Base-by-base conservation (phyloP, 108 stramenopile genomes). In the Pseudonitzschia delicatissima region DNA sequence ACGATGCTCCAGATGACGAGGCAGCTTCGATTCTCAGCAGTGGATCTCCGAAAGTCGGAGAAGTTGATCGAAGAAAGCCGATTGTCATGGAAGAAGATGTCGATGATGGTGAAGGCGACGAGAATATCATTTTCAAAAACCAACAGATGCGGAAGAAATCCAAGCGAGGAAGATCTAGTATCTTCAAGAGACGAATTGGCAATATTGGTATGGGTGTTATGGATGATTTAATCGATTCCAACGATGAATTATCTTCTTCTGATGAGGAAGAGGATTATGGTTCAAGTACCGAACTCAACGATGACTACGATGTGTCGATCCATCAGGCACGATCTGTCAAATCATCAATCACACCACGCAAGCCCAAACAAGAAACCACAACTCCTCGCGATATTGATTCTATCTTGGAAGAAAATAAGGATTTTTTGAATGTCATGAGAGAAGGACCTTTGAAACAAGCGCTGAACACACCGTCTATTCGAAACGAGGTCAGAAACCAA, bases 211-310 rank as follows among this genome's bases (percentile, higher is more conserved):
- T 55, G 53, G 39, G 20, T 7, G 37, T 61, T 5, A 61, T 61
- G 60, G 39, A 61, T 35, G 60, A 61, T 61, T 26, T 61, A 37
- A 61, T 61, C 26, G 60, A 61, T 39, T 35, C 37, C 18, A 61
- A 61, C 23, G 60, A 5, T 2, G 39, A 33, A 61, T 37, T 42
- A 21, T 39, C 36, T 33, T 61, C 60, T 6, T 35, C 37, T 36
- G 60, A 61, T 4, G 60, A 61, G 23, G 60, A 61, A 27, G 5
- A 3, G 3, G 53, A 55, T 2, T 55, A 55, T 27, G 57, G 32
- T 15, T 28, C 42, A 8, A 48, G 23, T 31, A 5, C 23, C 48
- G 66, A 66, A 39, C 35, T 39, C 51, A 23, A 49, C 8, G 48
- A 66, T 36, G 12, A 50, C 3, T 4, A 13, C 4, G 42, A 61